Evolutionary conservation across 164 flowering plant genomes (phyloP).

Genomic region (Taxillus chinensis): DNA sequence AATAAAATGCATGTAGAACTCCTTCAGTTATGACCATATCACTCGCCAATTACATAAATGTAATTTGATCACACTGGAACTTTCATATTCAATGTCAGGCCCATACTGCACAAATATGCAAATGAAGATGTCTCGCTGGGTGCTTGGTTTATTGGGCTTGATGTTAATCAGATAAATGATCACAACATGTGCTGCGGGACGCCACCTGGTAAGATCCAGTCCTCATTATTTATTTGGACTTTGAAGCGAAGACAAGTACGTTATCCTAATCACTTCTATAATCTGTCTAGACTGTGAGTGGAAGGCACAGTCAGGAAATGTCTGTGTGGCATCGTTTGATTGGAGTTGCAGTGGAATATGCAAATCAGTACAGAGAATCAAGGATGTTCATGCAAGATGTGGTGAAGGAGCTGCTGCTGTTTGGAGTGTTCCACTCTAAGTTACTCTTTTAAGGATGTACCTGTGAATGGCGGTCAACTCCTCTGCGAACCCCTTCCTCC

Average conservation of each 20-base stretch:
- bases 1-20: no score
- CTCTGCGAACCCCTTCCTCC: no score
- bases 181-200: conserved; percentile 86
- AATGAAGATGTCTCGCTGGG: conserved; percentile 94
- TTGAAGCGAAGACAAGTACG: neutral
- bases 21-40: no score
- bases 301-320: conserved; percentile 87
- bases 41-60: no score
- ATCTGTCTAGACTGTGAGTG: conserved; percentile 62
- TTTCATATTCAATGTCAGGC: conserved; percentile 21
- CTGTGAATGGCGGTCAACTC: no score
- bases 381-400: conserved; percentile 70
- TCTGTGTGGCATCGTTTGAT: conserved; percentile 91
- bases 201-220: conserved; percentile 48
- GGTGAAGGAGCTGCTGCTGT: conserved; percentile 83
- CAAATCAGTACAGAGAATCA: conserved; percentile 81
- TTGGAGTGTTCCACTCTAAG: conserved; percentile 21
- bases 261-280: neutral
- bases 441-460: no score
- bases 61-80: no score
- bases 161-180: conserved; percentile 84
- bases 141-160: conserved; percentile 91
- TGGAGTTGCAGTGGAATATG: conserved; percentile 97
- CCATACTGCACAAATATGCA: conserved; percentile 73
- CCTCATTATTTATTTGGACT: neutral